phyloP scores from a whole-genome alignment of 169 alveolate genomes.

The Plasmodium fragile region DNA sequence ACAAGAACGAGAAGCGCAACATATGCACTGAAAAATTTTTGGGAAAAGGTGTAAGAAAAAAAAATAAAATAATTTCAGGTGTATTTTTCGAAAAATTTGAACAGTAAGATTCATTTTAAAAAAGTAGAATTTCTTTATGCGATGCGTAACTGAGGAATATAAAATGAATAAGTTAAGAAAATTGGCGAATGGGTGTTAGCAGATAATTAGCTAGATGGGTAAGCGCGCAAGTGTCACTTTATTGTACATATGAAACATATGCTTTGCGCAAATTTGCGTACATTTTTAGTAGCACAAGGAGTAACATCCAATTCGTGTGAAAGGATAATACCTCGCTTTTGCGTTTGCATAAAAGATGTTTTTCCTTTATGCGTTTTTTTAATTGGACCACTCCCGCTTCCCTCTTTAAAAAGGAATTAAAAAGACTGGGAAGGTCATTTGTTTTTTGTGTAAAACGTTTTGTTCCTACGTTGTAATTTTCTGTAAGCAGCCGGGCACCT shows the following conservation, averaged over 20 bases:
- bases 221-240: background rate
- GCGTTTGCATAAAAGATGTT: background rate
- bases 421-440: background rate
- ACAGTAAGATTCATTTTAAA: background rate
- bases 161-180: background rate
- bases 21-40: background rate
- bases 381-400: background rate
- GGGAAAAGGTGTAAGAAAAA: conserved; percentile 7
- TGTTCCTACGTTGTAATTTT: background rate
- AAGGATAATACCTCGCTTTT: background rate
- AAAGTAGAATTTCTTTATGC: background rate
- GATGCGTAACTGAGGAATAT: background rate
- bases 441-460: conserved; percentile 8
- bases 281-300: background rate
- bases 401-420: background rate
- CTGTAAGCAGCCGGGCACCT: background rate
- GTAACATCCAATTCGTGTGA: background rate
- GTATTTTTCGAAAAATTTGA: background rate
- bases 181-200: background rate
- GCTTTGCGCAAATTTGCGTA: background rate
- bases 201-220: background rate
- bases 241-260: background rate
- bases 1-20: background rate
- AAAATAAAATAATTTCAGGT: background rate
- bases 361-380: background rate